phyloP scores from a whole-genome alignment of 2,329 filamentous ascomycete species.

The Colletotrichum godetiae region DNA sequence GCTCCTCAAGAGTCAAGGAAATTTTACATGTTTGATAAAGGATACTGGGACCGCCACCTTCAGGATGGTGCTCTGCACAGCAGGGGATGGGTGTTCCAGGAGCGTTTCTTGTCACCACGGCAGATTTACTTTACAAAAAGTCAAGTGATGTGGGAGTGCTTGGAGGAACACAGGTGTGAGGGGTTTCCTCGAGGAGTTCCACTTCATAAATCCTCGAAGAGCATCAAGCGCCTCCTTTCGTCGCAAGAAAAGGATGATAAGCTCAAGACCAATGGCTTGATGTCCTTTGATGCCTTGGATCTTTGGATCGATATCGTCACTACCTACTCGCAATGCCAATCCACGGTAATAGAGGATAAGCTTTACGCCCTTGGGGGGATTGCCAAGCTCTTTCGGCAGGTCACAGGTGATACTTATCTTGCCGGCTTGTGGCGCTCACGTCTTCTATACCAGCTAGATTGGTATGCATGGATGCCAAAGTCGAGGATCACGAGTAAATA shows the following conservation, averaged over 20 bases:
- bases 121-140: constrained; percentile 36
- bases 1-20: background rate
- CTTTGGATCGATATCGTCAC: background rate
- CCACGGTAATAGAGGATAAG: background rate
- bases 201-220: background rate
- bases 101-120: constrained; percentile 37
- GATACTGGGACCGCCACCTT: background rate
- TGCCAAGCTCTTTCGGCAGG: constrained; percentile 1
- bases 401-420: constrained; percentile 2
- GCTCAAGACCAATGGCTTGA: background rate
- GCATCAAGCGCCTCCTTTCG: background rate
- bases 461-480: constrained; percentile 41
- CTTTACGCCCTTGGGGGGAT: constrained; percentile 4
- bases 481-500: background rate
- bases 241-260: rapidly evolving
- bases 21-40: background rate
- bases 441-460: background rate
- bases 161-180: constrained; percentile 39
- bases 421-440: constrained; percentile 19
- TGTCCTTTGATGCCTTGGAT: background rate
- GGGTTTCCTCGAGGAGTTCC: background rate
- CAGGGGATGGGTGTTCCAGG: constrained; percentile 40
- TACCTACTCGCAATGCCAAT: background rate
- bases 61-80: constrained; percentile 1
- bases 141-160: constrained; percentile 38